phyloP scores from a whole-genome alignment of 2,329 filamentous ascomycete species.

The Samsoniella hepiali region DNA sequence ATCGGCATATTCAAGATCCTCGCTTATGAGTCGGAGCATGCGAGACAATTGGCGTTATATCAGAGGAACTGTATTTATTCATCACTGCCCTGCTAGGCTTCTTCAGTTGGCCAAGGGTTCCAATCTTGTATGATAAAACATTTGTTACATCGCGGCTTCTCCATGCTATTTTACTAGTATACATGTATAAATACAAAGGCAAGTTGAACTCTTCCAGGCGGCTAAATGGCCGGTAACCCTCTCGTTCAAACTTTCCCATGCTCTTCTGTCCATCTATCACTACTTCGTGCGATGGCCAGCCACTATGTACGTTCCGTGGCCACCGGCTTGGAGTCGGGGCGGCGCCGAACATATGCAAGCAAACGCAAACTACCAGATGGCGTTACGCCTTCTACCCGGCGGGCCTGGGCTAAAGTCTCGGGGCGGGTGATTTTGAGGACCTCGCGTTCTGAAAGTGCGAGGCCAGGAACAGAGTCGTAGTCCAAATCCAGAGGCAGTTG shows the following conservation, averaged over 20 bases:
- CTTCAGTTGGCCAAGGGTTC: not conserved
- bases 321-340: not conserved
- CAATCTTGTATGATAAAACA: not conserved
- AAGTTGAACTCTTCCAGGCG: not conserved
- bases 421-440: slow-evolving; percentile 68
- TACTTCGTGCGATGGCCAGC: not conserved
- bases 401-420: slow-evolving; percentile 83
- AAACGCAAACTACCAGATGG: slow-evolving; percentile 59
- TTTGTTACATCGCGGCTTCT: not conserved
- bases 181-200: not conserved
- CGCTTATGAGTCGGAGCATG: too few species aligned
- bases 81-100: not conserved
- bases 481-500: slow-evolving; percentile 70
- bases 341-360: slow-evolving; percentile 56
- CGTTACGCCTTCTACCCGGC: slow-evolving; percentile 77
- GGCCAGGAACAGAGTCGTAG: slow-evolving; percentile 68
- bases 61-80: not conserved
- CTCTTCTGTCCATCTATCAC: not conserved
- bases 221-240: not conserved
- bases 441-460: slow-evolving; percentile 76
- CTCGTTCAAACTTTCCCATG: too few species aligned
- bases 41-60: not conserved
- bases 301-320: not conserved
- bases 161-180: not conserved
- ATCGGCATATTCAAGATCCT: not conserved